phyloP scores from a whole-genome alignment of 2,329 filamentous ascomycete genomes.

The Exophiala phaeomuriformis region DNA sequence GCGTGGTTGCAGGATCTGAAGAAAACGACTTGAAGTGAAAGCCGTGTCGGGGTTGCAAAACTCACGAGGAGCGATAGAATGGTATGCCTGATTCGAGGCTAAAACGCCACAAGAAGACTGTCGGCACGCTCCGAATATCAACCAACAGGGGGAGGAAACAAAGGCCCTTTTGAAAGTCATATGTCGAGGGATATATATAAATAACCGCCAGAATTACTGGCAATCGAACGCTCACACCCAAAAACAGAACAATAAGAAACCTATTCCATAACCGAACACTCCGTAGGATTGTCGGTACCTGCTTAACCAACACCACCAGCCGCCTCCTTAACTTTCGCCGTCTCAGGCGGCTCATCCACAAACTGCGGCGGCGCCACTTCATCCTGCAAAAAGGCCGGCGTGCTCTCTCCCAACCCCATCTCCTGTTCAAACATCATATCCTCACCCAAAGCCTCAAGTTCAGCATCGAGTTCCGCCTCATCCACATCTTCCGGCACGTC shows the following conservation, averaged over 20 bases:
- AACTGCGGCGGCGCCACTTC: conserved; percentile 77
- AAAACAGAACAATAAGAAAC: neutral
- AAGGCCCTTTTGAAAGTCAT: neutral
- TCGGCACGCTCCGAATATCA: too few species aligned
- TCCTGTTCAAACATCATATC: conserved; percentile 80
- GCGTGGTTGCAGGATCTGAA: conserved; percentile 25
- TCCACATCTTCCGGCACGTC: conserved; percentile 96
- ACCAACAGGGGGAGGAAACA: too few species aligned
- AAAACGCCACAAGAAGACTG: too few species aligned
- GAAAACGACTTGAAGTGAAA: conserved; percentile 17
- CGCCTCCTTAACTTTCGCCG: conserved; percentile 67
- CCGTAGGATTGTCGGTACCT: neutral
- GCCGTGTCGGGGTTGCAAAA: too few species aligned
- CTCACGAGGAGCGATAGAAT: too few species aligned
- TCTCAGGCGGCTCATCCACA: conserved; percentile 79
- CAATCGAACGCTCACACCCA: neutral
- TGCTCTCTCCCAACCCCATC: conserved; percentile 48
- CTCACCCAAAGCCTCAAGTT: conserved; percentile 87
- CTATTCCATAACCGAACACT: neutral
- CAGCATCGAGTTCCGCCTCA: conserved; percentile 90
- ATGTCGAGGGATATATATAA: neutral
- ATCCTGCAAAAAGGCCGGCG: conserved; percentile 84
- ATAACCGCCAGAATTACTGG: too few species aligned
- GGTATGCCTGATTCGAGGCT: too few species aligned
- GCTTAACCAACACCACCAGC: conserved; percentile 20